Base-by-base conservation (phyloP, 805 yeast genomes). In the Kluyveromyces nonfermentans region DNA sequence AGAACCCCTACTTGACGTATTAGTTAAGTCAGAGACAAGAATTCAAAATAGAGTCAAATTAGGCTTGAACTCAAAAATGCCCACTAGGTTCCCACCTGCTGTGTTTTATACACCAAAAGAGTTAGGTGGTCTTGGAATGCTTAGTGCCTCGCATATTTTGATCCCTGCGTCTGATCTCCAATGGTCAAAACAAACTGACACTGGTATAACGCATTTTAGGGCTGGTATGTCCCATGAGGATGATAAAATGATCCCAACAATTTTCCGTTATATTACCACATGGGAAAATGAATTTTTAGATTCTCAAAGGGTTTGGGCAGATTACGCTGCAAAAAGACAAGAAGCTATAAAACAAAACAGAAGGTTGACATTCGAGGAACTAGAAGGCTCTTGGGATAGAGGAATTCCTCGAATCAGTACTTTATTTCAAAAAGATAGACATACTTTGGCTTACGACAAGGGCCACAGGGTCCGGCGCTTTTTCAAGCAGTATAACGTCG, bases 51-150 rank as follows among this genome's bases (percentile, higher is more conserved):
- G 95, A 51, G 96, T 93, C 16, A 93, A 93, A 59, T 75, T 90
- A 68, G 98, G 98, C 0, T 71, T 93, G 48, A 93, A 93, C 56
- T 90, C 97, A 12, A 93, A 93, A 64, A 93, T 93, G 99, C 99
- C 99, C 1, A 81, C 96, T 0, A 72, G 99, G 44, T 93, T 93
- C 66, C 99, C 99, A 3, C 99, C 98, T 0, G 97, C 97, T 3
- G 98, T 93, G 0, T 93, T 93, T 56, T 93, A 93, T 60, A 88
- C 98, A 0, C 98, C 98, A 0, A 90, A 89, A 53, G 99, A 93
- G 60, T 67, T 93, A 3, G 98, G 99, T 41, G 99, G 99, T 36
- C 68, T 93, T 36, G 99, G 98, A 20, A 93, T 93, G 98, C 69
- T 93, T 20, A 85, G 96, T 70, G 97, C 97, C 0, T 86, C 96